Evolutionary conservation across 2,329 filamentous ascomycete genomes (phyloP), one percentile per base, ranked within the genome.

Genomic region (Diaporthe velutina): DNA sequence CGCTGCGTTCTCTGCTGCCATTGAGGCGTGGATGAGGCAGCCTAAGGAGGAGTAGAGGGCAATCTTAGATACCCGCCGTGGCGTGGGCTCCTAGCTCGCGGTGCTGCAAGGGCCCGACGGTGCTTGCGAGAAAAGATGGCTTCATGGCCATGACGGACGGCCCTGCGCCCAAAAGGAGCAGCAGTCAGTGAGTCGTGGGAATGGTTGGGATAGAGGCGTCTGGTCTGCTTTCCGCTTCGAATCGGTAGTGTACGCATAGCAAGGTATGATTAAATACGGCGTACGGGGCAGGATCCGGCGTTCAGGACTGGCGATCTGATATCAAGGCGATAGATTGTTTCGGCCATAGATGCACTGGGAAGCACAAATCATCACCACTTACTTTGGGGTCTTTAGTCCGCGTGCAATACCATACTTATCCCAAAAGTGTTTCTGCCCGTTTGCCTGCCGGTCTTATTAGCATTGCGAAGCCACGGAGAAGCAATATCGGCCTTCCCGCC

Each of bases 11-110:
- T 94, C 92, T 83, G 92, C 94, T 19, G 96, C 96, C 0, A 98
- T 98, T 82, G 96, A 98, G 88, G 92, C 91, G 48, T 98, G 95
- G 83, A 95, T 98, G 95, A 86, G 94, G 79, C 93, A 93, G 88
- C 93, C 94, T 78, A 91, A 86, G 83, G 91, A 92, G 74, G 89
- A 86, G 79, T 71, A 22, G 75, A 15, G 19, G 25, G 60, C 13
- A 4, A 12, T 13, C 8, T 35, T 4, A 7, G 8, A 9, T 35
- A n/a, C 50, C 12, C 70, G 19, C 54, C n/a, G 66, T 10, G 48
- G 28, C 15, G n/a, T 6, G 3, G 5, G 38, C 3, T 15, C 19
- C 33, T 40, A 12, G 33, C 55, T 22, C 48, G 17, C 28, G 45
- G 9, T 67, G 64, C n/a, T 52, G 35, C 3, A 22, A 38, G 13